phyloP scores from a whole-genome alignment of 176 grass and related monocot species.

The Cymbopogon citratus region DNA sequence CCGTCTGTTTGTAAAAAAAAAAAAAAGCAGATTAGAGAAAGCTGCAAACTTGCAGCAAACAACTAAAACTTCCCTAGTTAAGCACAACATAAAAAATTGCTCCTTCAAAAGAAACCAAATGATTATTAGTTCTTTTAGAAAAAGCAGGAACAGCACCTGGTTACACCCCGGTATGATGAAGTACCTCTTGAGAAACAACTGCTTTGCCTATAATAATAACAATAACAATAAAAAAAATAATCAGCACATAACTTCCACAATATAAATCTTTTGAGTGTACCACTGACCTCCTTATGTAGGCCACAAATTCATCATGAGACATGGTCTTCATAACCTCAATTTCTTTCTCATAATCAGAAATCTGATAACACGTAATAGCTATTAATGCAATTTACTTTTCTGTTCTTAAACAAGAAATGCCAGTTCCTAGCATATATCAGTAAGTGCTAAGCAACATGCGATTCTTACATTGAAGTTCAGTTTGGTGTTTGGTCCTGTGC shows the following conservation, averaged over 20 bases:
- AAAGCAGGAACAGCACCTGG: constrained; percentile 54
- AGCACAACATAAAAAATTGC: neutral
- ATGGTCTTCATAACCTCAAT: constrained; percentile 79
- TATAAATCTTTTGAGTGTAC: neutral
- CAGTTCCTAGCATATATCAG: neutral
- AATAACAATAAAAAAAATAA: constrained; percentile 7
- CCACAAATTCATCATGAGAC: constrained; percentile 90
- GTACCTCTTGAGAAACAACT: constrained; percentile 98
- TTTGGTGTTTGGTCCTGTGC: constrained; percentile 52
- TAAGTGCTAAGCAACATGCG: neutral
- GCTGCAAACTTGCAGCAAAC: constrained; percentile 11
- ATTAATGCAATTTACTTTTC: neutral
- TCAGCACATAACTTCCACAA: neutral
- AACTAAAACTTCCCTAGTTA: constrained; percentile 3
- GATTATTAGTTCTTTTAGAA: constrained; percentile 3
- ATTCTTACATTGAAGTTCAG: constrained; percentile 87
- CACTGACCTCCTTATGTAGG: constrained; percentile 77
- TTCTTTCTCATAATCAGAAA: constrained; percentile 82
- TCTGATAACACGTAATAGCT: constrained; percentile 28
- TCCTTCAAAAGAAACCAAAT: neutral
- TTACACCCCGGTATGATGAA: constrained; percentile 82
- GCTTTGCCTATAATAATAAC: constrained; percentile 69
- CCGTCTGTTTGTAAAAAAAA: constrained; percentile 43
- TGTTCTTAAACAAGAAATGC: constrained; percentile 22
- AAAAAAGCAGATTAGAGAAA: constrained; percentile 1